Percentiles rank a stretch among this genome's conserved stretches.
phyloP scores from a whole-genome alignment of 768 basidiomycete species.

The Boletus rufocinnamomeus region DNA sequence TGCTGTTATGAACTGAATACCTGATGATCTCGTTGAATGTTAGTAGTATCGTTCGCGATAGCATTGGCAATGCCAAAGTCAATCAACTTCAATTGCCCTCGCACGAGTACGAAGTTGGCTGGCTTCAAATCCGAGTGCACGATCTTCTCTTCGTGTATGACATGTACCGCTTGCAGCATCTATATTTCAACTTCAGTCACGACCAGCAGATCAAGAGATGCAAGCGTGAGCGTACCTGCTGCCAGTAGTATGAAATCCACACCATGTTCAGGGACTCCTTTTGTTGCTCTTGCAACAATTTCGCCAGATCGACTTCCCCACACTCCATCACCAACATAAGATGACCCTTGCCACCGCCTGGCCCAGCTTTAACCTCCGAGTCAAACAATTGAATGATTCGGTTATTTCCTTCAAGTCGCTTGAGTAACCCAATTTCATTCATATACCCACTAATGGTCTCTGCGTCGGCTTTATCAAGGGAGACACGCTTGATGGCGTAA shows the following conservation, averaged over 20 bases:
- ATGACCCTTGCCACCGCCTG: slow-evolving; percentile 69
- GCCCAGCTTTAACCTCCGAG: slow-evolving; percentile 72
- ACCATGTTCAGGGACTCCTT: slow-evolving; percentile 88
- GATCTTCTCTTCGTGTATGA: slow-evolving; percentile 97
- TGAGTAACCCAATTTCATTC: slow-evolving; percentile 93
- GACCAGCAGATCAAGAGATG: neutral
- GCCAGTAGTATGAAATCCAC: slow-evolving; percentile 95
- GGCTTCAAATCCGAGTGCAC: slow-evolving; percentile 99
- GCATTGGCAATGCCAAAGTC: slow-evolving; percentile 99
- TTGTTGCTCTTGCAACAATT: slow-evolving; percentile 79
- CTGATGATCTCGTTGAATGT: slow-evolving; percentile 96
- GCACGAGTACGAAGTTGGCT: slow-evolving; percentile 96
- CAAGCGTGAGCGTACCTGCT: slow-evolving; percentile 63
- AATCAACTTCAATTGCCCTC: slow-evolving; percentile 93
- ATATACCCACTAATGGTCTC: slow-evolving; percentile 92
- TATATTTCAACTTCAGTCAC: slow-evolving; percentile 33
- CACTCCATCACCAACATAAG: slow-evolving; percentile 94
- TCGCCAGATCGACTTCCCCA: slow-evolving; percentile 90
- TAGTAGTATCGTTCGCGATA: slow-evolving; percentile 97
- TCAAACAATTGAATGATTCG: slow-evolving; percentile 91
- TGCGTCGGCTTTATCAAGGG: slow-evolving; percentile 83
- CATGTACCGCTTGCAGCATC: slow-evolving; percentile 99
- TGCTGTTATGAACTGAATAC: slow-evolving; percentile 39
- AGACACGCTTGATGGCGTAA: slow-evolving; percentile 90
- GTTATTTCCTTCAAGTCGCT: slow-evolving; percentile 91